Conservation (phyloP, 306 rosid genomes). For the Trifolium subterraneum region DNA sequence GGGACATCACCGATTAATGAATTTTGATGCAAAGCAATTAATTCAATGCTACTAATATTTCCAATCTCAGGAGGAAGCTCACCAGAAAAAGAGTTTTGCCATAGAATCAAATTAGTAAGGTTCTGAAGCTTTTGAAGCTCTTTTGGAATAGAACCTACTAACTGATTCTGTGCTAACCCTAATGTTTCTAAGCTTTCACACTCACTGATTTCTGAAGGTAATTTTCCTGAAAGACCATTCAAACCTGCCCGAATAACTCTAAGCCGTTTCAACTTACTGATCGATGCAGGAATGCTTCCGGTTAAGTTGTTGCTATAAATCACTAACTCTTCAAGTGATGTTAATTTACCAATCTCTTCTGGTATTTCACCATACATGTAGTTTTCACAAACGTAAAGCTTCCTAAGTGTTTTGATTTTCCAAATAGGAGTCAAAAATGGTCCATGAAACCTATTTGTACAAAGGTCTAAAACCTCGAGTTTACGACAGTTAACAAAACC, state of each 20-base stretch:
- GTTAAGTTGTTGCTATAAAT: conserved; percentile 74
- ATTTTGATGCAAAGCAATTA: conserved; percentile 73
- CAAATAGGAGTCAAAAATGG: conserved; percentile 51
- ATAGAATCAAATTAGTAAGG: conserved; percentile 66
- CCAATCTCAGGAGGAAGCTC: conserved; percentile 75
- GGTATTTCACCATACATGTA: conserved; percentile 61
- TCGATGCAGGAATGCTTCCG: conserved; percentile 63
- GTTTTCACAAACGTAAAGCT: conserved; percentile 75
- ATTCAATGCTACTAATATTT: conserved; percentile 58
- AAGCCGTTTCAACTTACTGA: conserved; percentile 63
- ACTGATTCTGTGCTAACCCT: conserved; percentile 72
- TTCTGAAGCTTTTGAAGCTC: conserved; percentile 67
- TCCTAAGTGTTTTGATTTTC: conserved; percentile 54
- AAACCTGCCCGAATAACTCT: conserved; percentile 70
- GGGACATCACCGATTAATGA: conserved; percentile 59
- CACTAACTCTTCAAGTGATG: conserved; percentile 67
- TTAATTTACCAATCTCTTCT: conserved; percentile 61
- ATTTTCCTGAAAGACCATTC: conserved; percentile 62
- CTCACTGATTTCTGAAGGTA: conserved; percentile 60
- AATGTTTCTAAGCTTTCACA: conserved; percentile 67
- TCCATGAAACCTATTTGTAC: conserved; percentile 79
- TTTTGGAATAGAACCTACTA: conserved; percentile 70
- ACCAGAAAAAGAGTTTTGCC: conserved; percentile 71
- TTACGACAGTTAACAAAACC: conserved; percentile 57
- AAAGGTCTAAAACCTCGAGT: conserved; percentile 69